Base-by-base conservation (phyloP, 192 early-diverging fungal species). In the Gryganskiella cystojenkinii region DNA sequence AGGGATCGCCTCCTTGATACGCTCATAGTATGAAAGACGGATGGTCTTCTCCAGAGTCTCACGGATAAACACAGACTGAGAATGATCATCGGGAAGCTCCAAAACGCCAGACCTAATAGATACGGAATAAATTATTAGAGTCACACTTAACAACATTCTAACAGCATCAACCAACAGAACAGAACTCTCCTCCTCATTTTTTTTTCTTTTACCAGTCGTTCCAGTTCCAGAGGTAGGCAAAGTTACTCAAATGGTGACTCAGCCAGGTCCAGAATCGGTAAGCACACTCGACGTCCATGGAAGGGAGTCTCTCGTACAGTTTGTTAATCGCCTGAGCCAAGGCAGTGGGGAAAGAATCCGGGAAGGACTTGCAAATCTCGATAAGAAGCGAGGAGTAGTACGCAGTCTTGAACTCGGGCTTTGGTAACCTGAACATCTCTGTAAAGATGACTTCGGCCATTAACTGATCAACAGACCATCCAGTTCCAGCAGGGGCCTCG, bases 151-250 rank as follows among this genome's bases (percentile, higher is more conserved):
- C 45, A 56, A 59, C 4, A 15, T 51, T n/a, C 17, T 44, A 45
- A 58, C 13, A 25, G n/a, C 13, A 9, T 30, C 5, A 62, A 62
- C 17, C 24, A 61, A 17, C 14, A 63, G 27, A 5, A 47, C n/a
- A 46, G 40, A 4, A 35, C 24, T 22, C 7, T 27, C 5, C 40
- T 27, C 24, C 60, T n/a, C n/a, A n/a, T n/a, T n/a, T n/a, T n/a
- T n/a, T n/a, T n/a, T n/a, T n/a, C n/a, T n/a, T n/a, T 70, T 84
- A 84, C 97, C 96, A 99, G 61, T 86, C 90, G 27, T 70, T 58
- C 96, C 96, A 98, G 67, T 92, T 89, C 95, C 95, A 98, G 28
- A 87, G 83, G 81, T 90, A 96, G 14, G 85, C 90, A 87, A 97
- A 96, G 82, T 98, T 98, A 76, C 94, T 96, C 52, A 99, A 80